Base-by-base conservation (phyloP, 1,139 yeast genomes). In the Sugiyamaella novakii region DNA sequence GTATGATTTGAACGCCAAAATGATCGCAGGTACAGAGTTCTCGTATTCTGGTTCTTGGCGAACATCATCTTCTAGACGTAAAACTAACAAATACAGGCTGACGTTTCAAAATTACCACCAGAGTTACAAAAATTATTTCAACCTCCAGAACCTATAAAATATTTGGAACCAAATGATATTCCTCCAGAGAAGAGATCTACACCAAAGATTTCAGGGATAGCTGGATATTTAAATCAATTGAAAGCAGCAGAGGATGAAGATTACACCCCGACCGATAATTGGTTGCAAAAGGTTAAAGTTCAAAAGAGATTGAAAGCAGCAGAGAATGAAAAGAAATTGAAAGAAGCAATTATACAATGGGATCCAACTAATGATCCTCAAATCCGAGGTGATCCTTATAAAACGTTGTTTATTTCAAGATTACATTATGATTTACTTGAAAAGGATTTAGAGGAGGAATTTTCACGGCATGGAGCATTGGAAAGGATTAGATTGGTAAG, bases 331-430 rank as follows among this genome's bases (percentile, higher is more conserved):
- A 62, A 64, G 39, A 56, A 58, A 21, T 57, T 67, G 39, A 64
- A 57, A 58, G 63, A 57, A 55, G 79, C 57, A 54, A 63, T 65
- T 38, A 62, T 56, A 51, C 72, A 60, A 61, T 89, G 76, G 88
- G 74, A 74, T 56, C 91, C 80, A 24, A 71, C 59, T 43, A 67
- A 62, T 30, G 95, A 87, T 60, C 76, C 79, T 5, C 80, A 83
- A 46, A 73, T 83, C 21, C 73, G 76, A 55, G 84, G 85, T 7
- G 95, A 89, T 60, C 95, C 97, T 0, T 82, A 76, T 62, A 73
- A 75, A 52, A 91, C 98, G 0, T 76, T 92, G 1, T 89, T 92
- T 61, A 76, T 92, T 2, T 83, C 85, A 0, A 71, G 97, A 48
- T 67, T 91, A 47, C 79, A 80, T 44, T 89, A 85, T 62, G 68